Evolutionary conservation across 2,329 filamentous ascomycete genomes (phyloP).

Genomic region (Pseudocercospora cruenta): DNA sequence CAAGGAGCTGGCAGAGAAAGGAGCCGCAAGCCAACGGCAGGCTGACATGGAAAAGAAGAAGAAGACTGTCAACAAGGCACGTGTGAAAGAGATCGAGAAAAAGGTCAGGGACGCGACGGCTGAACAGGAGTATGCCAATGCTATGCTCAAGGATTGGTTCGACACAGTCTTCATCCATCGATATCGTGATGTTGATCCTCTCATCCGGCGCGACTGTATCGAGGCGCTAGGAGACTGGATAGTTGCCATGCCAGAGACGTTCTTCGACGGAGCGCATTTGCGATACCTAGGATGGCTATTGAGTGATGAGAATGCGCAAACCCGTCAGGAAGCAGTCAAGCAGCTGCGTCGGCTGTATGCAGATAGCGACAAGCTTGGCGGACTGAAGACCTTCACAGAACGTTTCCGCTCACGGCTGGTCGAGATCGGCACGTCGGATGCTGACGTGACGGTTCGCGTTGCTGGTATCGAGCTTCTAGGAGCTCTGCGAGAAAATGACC

Average conservation of each 20-base stretch:
- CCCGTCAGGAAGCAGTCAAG: conserved; percentile 81
- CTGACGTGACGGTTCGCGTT: conserved; percentile 78
- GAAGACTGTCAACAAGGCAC: conserved; percentile 74
- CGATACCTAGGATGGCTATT: conserved; percentile 95
- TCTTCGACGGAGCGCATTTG: conserved; percentile 87
- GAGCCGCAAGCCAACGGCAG: conserved; percentile 77
- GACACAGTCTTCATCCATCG: conserved; percentile 93
- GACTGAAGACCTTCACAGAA: conserved; percentile 88
- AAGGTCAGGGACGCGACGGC: conserved; percentile 71
- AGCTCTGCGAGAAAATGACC: conserved; percentile 76
- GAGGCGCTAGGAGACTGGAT: conserved; percentile 90
- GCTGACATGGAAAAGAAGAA: conserved; percentile 76
- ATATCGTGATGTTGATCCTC: conserved; percentile 90
- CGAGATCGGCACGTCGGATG: conserved; percentile 88
- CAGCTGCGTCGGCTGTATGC: conserved; percentile 81
- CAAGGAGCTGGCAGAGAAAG: conserved; percentile 69
- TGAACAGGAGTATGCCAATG: conserved; percentile 70
- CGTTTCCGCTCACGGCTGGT: conserved; percentile 84
- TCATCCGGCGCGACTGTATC: conserved; percentile 85
- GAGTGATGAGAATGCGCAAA: conserved; percentile 75
- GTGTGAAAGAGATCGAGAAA: conserved; percentile 72
- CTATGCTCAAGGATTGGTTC: conserved; percentile 81
- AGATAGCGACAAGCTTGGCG: conserved; percentile 74
- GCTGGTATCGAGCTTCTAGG: conserved; percentile 81
- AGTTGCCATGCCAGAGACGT: conserved; percentile 77